Conservation (phyloP, 2,329 filamentous ascomycete genomes). For the Xylaria digitata region DNA sequence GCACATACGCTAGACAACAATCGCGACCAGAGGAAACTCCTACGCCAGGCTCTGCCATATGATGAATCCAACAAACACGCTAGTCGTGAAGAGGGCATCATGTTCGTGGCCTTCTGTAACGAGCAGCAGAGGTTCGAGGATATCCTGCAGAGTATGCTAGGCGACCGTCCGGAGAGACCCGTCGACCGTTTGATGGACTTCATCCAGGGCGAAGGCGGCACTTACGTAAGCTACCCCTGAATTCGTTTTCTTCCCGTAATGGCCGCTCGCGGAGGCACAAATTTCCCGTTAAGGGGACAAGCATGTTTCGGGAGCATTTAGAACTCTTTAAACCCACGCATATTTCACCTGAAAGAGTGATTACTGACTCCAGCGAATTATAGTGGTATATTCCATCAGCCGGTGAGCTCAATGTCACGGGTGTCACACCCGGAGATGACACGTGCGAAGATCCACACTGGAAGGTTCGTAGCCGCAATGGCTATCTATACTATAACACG, state of each 20-base stretch:
- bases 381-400: constrained; percentile 34
- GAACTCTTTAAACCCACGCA: too few species aligned
- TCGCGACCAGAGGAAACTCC: constrained; percentile 35
- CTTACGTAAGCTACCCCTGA: constrained; percentile 6
- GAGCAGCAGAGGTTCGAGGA: constrained; percentile 34
- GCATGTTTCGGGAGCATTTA: too few species aligned
- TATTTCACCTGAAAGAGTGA: too few species aligned
- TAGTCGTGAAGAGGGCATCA: constrained; percentile 34
- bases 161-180: constrained; percentile 30
- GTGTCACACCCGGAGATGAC: constrained; percentile 28
- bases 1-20: constrained; percentile 33
- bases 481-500: constrained; percentile 34
- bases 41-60: constrained; percentile 35
- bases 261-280: too few species aligned
- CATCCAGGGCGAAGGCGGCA: constrained; percentile 31
- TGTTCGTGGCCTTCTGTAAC: constrained; percentile 37
- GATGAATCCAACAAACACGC: constrained; percentile 23
- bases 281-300: too few species aligned
- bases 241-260: too few species aligned
- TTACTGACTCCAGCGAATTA: too few species aligned
- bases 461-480: constrained; percentile 30
- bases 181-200: constrained; percentile 36
- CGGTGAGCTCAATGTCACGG: constrained; percentile 18
- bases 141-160: constrained; percentile 31
- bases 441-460: constrained; percentile 37